These are phyloP conservation scores for Hericium erinaceus DNA, from an alignment of 768 basidiomycete genomes.

Conservation along the genomic window DNA sequence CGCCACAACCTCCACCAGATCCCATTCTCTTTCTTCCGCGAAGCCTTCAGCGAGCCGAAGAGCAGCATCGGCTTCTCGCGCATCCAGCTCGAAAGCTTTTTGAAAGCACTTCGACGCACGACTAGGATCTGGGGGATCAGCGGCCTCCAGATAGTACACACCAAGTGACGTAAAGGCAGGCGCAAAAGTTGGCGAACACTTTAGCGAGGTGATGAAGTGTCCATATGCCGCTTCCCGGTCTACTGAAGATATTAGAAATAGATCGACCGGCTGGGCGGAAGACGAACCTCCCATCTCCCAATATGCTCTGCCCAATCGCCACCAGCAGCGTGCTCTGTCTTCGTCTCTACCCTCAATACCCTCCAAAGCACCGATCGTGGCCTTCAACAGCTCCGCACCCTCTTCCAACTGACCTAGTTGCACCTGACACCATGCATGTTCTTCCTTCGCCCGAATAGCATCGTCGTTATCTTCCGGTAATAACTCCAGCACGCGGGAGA, in stretches of 20 bases:
- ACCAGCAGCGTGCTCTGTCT: slow-evolving; percentile 74
- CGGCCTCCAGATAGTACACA: slow-evolving; percentile 70
- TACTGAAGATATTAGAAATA: slow-evolving; percentile 24
- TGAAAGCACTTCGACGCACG: slow-evolving; percentile 95
- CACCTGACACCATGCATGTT: slow-evolving; percentile 76
- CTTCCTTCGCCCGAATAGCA: slow-evolving; percentile 64
- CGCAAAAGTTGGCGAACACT: slow-evolving; percentile 66
- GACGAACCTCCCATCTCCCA: slow-evolving; percentile 65
- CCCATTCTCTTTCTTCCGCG: slow-evolving; percentile 91
- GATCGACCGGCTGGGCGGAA: background rate
- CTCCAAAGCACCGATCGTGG: slow-evolving; percentile 36
- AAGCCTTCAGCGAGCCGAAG: slow-evolving; percentile 78
- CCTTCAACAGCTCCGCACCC: slow-evolving; percentile 39
- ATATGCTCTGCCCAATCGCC: slow-evolving; percentile 72
- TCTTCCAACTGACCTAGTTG: slow-evolving; percentile 39
- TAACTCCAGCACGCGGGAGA: slow-evolving; percentile 46
- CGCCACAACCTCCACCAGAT: slow-evolving; percentile 90
- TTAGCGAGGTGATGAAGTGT: slow-evolving; percentile 71
- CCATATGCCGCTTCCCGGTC: slow-evolving; percentile 60
- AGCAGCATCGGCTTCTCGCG: slow-evolving; percentile 81
- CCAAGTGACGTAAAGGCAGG: slow-evolving; percentile 93
- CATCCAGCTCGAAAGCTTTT: slow-evolving; percentile 95
- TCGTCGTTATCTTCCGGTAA: slow-evolving; percentile 35
- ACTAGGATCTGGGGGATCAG: slow-evolving; percentile 65
- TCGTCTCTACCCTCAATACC: slow-evolving; percentile 35